Conservation (phyloP, 768 basidiomycete genomes). For the Leccinum longicurvipes region DNA sequence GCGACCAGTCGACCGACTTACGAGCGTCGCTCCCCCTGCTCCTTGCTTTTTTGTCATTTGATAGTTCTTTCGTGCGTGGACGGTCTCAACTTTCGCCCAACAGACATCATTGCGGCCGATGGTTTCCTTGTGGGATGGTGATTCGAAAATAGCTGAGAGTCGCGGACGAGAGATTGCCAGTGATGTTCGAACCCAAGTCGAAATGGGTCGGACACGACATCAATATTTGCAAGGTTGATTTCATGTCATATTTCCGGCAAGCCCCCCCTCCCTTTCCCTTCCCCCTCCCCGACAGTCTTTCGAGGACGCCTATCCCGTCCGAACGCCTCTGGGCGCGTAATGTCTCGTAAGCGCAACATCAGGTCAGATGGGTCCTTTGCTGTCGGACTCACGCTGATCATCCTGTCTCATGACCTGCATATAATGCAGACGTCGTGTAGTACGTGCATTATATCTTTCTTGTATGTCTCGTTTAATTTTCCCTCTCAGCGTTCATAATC, state of each 20-base stretch:
- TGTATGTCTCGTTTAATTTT: background rate
- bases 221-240: slow-evolving; percentile 26
- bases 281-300: no score
- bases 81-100: slow-evolving; percentile 10
- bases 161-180: slow-evolving; percentile 19
- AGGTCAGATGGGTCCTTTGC: no score
- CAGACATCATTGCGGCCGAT: slow-evolving; percentile 17
- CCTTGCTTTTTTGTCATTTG: background rate
- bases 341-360: no score
- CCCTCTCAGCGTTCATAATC: slow-evolving; percentile 16
- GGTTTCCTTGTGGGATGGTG: slow-evolving; percentile 12
- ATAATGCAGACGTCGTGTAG: slow-evolving; percentile 44
- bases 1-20: slow-evolving; percentile 2
- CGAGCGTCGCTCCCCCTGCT: background rate
- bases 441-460: background rate
- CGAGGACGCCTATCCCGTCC: no score
- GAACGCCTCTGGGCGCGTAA: no score
- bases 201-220: slow-evolving; percentile 28
- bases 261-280: no score
- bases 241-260: slow-evolving; percentile 28
- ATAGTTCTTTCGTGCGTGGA: background rate
- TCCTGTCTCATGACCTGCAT: slow-evolving; percentile 3
- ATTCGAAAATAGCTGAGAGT: slow-evolving; percentile 17
- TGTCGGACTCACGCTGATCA: no score
- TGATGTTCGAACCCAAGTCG: slow-evolving; percentile 30